Base-by-base conservation (phyloP, 257 asterid species). In the Fraxinus pennsylvanica region DNA sequence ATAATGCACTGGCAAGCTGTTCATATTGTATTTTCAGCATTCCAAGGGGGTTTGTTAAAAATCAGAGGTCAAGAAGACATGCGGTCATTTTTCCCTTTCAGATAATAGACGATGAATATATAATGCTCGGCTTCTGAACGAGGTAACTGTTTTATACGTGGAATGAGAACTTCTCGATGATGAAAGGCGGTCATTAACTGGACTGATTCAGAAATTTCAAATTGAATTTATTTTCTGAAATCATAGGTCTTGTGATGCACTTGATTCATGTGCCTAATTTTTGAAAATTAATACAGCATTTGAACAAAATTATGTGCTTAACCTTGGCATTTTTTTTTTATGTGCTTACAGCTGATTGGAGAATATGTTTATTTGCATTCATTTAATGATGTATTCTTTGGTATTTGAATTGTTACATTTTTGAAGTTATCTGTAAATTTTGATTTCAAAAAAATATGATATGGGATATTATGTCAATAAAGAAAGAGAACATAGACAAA, bases 81-180 rank as follows among this genome's bases (percentile, higher is more conserved):
- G 61, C 17, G 0, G 4, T 14, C 17, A 3, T 13, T 35, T n/a
- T 72, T 25, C 70, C 71, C 59, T 78, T 80, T 27, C 76, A 63
- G 69, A 47, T 71, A 47, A 45, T 68, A 74, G 74, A 69, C 54
- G 75, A 75, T 41, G 76, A 68, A 78, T 52, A 75, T 71, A 76
- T 9, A 35, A n/a, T 76, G 36, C 80, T 21, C n/a, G 61, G 21
- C 39, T 67, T 76, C 38, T 78, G 59, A 70, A 54, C 12, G 66
- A n/a, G 66, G 66, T 57, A 57, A 57, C 27, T 57, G 66, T 57
- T 57, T n/a, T 57, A 6, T 5, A 19, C 13, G 8, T 19, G 27
- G 22, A 6, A n/a, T 21, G 30, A 57, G 22, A n/a, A 22, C 21
- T 57, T 22, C 4, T n/a, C 19, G 14, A 19, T 3, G 6, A 13